Evolutionary conservation across 768 basidiomycete genomes (phyloP), one percentile per base, ranked within the genome.

Genomic region (Boletus rubropictus): DNA sequence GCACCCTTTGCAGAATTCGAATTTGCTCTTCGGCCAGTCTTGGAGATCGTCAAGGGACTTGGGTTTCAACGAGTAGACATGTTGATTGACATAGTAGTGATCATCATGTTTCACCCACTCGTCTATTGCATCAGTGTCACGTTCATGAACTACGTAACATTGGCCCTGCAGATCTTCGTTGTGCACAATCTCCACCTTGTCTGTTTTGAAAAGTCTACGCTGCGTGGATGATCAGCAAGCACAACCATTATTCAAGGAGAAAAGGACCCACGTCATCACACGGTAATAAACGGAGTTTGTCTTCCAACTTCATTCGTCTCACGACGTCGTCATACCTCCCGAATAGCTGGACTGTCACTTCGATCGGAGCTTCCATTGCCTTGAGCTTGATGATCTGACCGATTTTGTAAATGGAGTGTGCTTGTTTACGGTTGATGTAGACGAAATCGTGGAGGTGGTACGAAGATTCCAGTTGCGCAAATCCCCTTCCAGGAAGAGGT

Each of bases 401-500:
- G 43, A 88, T 77, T 5, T 69, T 59, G 35, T 82, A 70, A 21
- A 48, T 55, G 14, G 58, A 46, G 10, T 66, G 53, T 10, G 54
- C 53, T 12, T 55, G 46, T 29, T 62, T 50, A 14, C 66, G 65
- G 33, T 69, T 71, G 32, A 84, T 43, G 56, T 84, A 87, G 9
- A 85, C 72, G 50, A 79, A 86, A 51, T 87, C 86, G 37, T 72
- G 41, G 8, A 67, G 44, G 54, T 87, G 86, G 57, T 80, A 88
- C 1, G 58, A 51, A 9, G 69, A 59, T 3, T 76, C 76, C 34
- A 69, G 58, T 12, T 73, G 66, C 2, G 71, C 56, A 22, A 74
- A 66, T 5, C 73, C 74, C 35, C 64, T 64, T 29, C 57, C 50
- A 0, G 61, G 59, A 31, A 64, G 58, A 10, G 57, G 52, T 12